These are phyloP conservation scores for Kuraishia ogatae DNA, from an alignment of 805 yeast genomes.

Conservation along the genomic window DNA sequence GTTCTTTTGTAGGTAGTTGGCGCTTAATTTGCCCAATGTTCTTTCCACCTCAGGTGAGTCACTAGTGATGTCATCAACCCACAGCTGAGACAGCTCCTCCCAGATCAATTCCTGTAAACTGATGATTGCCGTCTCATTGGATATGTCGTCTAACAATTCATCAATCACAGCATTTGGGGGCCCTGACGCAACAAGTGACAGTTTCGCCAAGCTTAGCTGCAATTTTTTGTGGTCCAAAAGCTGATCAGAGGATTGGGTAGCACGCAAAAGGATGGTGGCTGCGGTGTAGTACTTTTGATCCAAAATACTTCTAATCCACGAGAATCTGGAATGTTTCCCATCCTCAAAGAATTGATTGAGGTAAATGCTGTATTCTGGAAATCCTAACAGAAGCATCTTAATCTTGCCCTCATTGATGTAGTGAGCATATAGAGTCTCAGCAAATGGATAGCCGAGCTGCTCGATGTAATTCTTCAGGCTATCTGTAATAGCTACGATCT, in stretches of 20 bases:
- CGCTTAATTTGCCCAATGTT: constrained; percentile 8
- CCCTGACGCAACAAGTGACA: constrained; percentile 42
- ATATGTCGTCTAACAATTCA: constrained; percentile 33
- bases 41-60: constrained; percentile 6
- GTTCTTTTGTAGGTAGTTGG: constrained; percentile 15
- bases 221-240: constrained; percentile 38
- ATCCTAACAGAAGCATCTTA: constrained; percentile 45
- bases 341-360: constrained; percentile 43
- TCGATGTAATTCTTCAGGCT: constrained; percentile 44
- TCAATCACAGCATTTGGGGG: constrained; percentile 10
- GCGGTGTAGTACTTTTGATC: constrained; percentile 44
- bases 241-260: constrained; percentile 29
- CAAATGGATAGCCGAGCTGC: constrained; percentile 62
- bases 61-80: constrained; percentile 14
- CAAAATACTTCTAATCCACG: constrained; percentile 66
- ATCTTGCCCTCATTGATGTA: constrained; percentile 46
- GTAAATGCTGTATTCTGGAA: constrained; percentile 40
- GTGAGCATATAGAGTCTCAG: constrained; percentile 49
- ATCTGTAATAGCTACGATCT: constrained; percentile 13
- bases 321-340: constrained; percentile 37
- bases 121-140: constrained; percentile 24
- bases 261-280: constrained; percentile 30
- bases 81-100: constrained; percentile 13
- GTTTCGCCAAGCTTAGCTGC: constrained; percentile 64
- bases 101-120: constrained; percentile 10